These are phyloP conservation scores for Pseudoperonospora humuli DNA, from an alignment of 352 stramenopile genomes.

Conservation along the genomic window DNA sequence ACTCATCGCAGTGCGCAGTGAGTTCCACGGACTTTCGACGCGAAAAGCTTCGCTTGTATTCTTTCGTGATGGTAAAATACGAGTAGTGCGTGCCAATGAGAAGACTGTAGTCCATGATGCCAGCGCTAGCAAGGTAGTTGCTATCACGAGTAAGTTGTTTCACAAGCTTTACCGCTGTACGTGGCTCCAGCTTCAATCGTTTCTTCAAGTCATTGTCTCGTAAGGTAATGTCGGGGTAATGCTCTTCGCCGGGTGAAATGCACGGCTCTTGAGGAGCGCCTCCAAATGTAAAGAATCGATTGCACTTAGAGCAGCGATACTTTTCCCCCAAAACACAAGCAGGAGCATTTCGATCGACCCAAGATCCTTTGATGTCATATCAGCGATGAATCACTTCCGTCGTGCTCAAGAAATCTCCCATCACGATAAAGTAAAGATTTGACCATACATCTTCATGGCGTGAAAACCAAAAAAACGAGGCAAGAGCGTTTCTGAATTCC, in stretches of 20 bases:
- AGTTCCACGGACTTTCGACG: constrained; percentile 27
- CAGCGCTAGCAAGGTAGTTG: constrained; percentile 72
- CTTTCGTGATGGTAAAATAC: constrained; percentile 65
- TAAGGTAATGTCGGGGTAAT: constrained; percentile 78
- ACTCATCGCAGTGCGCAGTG: constrained; percentile 20
- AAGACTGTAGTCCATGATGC: constrained; percentile 90
- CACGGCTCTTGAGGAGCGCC: constrained; percentile 33
- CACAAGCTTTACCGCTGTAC: constrained; percentile 44
- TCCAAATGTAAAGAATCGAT: constrained; percentile 77
- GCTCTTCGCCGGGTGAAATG: constrained; percentile 49
- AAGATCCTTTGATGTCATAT: constrained; percentile 90
- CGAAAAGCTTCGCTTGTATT: constrained; percentile 22
- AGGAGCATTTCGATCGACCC: constrained; percentile 78
- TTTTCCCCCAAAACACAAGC: constrained; percentile 69
- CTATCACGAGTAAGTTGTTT: constrained; percentile 80
- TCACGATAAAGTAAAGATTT: constrained; percentile 89
- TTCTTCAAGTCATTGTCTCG: constrained; percentile 86
- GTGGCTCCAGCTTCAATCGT: constrained; percentile 54
- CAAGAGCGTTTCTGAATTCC: constrained; percentile 82
- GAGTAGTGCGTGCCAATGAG: constrained; percentile 83
- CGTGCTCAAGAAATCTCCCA: constrained; percentile 87
- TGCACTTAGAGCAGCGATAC: constrained; percentile 81
- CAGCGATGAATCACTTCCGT: constrained; percentile 74
- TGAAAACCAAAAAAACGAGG: constrained; percentile 87
- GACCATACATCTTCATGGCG: constrained; percentile 88